Evolutionary conservation across 192 early-diverging fungal species (phyloP), one percentile per base, ranked within the genome.

Genomic region (Bifiguratus adelaidae): DNA sequence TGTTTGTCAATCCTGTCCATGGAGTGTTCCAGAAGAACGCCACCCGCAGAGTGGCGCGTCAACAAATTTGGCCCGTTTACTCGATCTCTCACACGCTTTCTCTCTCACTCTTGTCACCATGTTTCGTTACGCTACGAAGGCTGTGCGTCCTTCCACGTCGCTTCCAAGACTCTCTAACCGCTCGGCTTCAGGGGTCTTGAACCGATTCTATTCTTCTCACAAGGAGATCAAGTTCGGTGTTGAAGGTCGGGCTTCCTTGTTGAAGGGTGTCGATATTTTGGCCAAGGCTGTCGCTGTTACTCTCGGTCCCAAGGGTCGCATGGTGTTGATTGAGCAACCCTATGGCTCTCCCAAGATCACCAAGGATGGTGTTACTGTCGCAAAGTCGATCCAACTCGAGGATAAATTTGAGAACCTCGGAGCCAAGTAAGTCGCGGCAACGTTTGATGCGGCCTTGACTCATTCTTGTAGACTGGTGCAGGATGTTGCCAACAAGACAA

Each of bases 401-500:
- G 91, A 99, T 73, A 93, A 91, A 70, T 93, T 99, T 61, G 97
- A 99, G 74, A 97, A 99, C 77, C 80, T 99, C 32, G 97, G 97
- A 50, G 97, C 97, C 35, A 81, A 71, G 77, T 75, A 65, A 66
- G 52, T 29, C 18, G 11, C 33, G 18, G 4, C 3, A 28, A 16
- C 15, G 19, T 25, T 40, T n/a, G n/a, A n/a, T n/a, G n/a, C n/a
- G n/a, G n/a, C 23, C 22, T 34, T 33, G 30, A 23, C n/a, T 19
- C 13, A 43, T 25, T 16, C 41, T 15, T 21, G 26, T 56, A 81
- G 83, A 40, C 79, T 99, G 29, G 94, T 99, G 41, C 93, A 98
- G 68, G 97, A 99, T 73, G 97, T 99, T 42, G 97, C 97, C 42
- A 95, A 95, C 82, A 99, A 99, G 82, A 94, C 97, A 48, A 99